Evolutionary conservation across 139 green algal genomes (phyloP).

Genomic region (Asterochloris sp.): DNA sequence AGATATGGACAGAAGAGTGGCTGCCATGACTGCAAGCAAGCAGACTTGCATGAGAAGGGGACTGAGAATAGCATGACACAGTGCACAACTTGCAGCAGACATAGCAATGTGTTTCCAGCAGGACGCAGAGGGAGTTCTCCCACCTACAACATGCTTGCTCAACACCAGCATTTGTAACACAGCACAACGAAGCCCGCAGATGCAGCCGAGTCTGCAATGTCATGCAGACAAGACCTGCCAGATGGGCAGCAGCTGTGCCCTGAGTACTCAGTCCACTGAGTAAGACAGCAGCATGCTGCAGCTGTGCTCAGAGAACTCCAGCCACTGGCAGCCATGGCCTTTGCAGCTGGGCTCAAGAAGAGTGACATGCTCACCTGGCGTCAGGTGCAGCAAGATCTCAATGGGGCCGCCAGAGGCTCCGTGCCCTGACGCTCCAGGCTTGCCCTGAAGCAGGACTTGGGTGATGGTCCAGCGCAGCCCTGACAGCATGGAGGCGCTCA

Average conservation of each 20-base stretch:
- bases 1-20: constrained; percentile 59
- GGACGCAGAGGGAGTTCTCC: not conserved
- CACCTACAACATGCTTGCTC: not conserved
- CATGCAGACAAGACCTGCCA: not conserved
- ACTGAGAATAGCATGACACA: not conserved
- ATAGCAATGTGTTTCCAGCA: not conserved
- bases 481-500: constrained; percentile 72
- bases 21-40: constrained; percentile 65
- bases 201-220: not conserved
- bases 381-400: constrained; percentile 47
- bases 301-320: not conserved
- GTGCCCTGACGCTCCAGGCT: constrained; percentile 4
- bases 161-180: not conserved
- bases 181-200: not conserved
- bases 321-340: not conserved
- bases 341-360: not conserved
- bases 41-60: not conserved
- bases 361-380: constrained; percentile 18
- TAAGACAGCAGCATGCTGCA: not conserved
- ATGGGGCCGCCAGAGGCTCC: constrained; percentile 23
- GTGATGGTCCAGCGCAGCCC: constrained; percentile 91
- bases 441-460: constrained; percentile 77
- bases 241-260: not conserved
- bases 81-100: not conserved
- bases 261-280: not conserved